These are phyloP conservation scores for Skeletonema menzelii DNA, from an alignment of 108 stramenopile genomes.

Conservation along the genomic window DNA sequence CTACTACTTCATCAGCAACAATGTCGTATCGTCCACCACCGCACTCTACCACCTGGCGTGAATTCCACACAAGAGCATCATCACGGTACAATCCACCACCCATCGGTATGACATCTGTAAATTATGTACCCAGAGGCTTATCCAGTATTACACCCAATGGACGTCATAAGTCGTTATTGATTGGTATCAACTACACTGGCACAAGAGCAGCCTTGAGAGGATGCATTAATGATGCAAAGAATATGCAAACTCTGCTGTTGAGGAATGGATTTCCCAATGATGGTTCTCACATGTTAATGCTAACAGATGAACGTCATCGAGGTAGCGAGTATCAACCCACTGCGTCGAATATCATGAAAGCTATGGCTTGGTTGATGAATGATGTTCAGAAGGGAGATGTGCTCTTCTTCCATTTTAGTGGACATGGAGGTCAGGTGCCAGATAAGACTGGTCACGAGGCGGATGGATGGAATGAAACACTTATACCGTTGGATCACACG, in stretches of 20 bases:
- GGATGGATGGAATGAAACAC: constrained; percentile 86
- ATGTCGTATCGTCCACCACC: constrained; percentile 8
- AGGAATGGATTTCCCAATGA: constrained; percentile 42
- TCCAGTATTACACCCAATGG: constrained; percentile 35
- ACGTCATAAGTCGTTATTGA: constrained; percentile 43
- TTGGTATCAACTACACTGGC: constrained; percentile 70
- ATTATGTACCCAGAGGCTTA: constrained; percentile 8
- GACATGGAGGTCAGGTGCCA: constrained; percentile 73
- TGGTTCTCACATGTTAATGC: constrained; percentile 49
- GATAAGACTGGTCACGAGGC: constrained; percentile 68
- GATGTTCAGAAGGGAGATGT: constrained; percentile 45
- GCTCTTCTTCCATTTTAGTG: constrained; percentile 45
- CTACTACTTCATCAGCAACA: neutral
- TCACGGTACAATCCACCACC: constrained; percentile 36
- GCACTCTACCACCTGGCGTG: constrained; percentile 19
- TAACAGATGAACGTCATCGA: constrained; percentile 52
- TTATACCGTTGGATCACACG: constrained; percentile 79
- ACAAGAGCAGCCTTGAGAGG: constrained; percentile 62
- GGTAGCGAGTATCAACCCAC: constrained; percentile 44
- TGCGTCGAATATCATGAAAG: constrained; percentile 52
- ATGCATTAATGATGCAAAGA: constrained; percentile 70
- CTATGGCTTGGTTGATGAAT: constrained; percentile 46
- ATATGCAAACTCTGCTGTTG: constrained; percentile 51
- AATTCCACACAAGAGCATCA: constrained; percentile 20
- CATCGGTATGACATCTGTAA: constrained; percentile 27